A percentile compares a stretch with the other conserved stretches of the same genome.
These are phyloP conservation scores for Hypoxylon sp. DNA, from an alignment of 2,329 filamentous ascomycete species.

Conservation along the genomic window DNA sequence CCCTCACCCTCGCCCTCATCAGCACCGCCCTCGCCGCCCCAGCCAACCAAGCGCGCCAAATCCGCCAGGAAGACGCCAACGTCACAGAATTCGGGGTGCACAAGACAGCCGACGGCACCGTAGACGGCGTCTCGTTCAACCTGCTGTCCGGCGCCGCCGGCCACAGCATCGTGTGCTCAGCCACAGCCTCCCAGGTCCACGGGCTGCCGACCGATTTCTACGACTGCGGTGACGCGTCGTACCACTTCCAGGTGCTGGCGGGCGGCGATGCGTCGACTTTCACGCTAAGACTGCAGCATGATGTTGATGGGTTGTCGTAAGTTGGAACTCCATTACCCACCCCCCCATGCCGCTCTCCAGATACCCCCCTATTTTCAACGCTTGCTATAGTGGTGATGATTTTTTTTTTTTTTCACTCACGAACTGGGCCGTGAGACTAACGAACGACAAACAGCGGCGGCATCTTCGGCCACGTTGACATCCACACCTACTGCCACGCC, in stretches of 20 bases:
- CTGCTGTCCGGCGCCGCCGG: conserved; percentile 32
- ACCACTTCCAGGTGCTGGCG: conserved; percentile 50
- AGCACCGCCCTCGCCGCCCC: conserved; percentile 40
- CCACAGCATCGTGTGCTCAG: conserved; percentile 33
- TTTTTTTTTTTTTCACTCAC: too few species aligned
- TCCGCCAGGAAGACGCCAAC: conserved; percentile 46
- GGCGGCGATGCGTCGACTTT: conserved; percentile 27
- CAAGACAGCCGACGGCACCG: conserved; percentile 38
- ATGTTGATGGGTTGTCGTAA: conserved; percentile 29
- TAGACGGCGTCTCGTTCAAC: conserved; percentile 38
- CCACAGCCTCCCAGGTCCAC: conserved; percentile 7
- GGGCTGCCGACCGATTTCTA: conserved; percentile 46
- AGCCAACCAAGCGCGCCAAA: not conserved
- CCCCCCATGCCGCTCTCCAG: not conserved
- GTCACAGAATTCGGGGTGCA: conserved; percentile 48
- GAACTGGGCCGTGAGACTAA: not conserved
- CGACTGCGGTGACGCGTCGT: conserved; percentile 51
- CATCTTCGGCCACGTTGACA: conserved; percentile 27
- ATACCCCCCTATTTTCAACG: too few species aligned
- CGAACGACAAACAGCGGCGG: conserved; percentile 20
- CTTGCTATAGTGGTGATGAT: too few species aligned
- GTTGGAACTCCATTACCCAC: conserved; percentile 18
- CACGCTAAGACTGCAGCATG: conserved; percentile 27
- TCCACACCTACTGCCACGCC: conserved; percentile 38
- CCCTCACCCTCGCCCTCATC: conserved; percentile 42